Conservation (phyloP, 179 eudicot genomes). For the Corrigiola litoralis region DNA sequence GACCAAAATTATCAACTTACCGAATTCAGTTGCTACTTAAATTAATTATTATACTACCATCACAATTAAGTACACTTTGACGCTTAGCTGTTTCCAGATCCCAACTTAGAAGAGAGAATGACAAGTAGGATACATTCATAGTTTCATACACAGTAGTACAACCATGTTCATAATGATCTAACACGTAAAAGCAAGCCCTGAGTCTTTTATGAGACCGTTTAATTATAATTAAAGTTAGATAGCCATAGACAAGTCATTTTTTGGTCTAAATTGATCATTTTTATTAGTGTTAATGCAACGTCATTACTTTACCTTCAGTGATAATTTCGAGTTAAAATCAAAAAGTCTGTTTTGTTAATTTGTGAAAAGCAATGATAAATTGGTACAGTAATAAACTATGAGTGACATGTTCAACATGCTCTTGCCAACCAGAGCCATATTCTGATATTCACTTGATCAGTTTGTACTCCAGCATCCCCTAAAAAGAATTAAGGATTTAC, state of each 20-base stretch:
- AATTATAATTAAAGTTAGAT: no score
- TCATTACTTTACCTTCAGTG: no score
- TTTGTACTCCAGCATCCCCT: neutral
- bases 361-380: neutral
- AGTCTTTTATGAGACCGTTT: no score
- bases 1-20: neutral
- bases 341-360: neutral
- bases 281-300: no score
- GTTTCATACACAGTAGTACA: no score
- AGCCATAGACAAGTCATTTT: no score
- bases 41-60: no score
- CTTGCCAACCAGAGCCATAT: neutral
- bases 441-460: neutral
- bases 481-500: neutral
- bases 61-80: neutral
- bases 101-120: neutral
- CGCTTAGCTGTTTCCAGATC: neutral
- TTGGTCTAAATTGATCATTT: no score
- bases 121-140: no score
- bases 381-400: neutral
- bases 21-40: neutral
- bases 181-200: no score
- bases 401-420: neutral
- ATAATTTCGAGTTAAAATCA: no score
- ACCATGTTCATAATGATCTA: no score